Evolutionary conservation across 1,139 yeast genomes (phyloP).

Genomic region (Candida anutae): DNA sequence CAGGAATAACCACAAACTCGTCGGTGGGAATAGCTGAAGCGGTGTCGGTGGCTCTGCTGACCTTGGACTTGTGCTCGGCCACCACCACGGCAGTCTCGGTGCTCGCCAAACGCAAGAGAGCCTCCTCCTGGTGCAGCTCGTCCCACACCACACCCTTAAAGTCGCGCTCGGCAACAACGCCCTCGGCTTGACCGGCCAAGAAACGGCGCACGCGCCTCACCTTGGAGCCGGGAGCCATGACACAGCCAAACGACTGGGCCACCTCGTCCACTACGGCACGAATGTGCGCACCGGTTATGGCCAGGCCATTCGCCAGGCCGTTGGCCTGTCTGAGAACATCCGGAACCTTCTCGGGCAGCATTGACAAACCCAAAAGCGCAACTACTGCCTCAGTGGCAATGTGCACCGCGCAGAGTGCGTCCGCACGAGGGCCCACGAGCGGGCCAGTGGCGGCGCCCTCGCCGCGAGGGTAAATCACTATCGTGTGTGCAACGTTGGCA

Average conservation of each 20-base stretch:
- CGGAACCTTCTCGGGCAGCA: conserved; percentile 71
- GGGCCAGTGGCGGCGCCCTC: conserved; percentile 47
- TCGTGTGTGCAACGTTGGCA: conserved; percentile 75
- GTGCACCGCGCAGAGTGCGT: conserved; percentile 82
- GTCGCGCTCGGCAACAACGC: conserved; percentile 84
- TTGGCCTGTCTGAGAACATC: conserved; percentile 21
- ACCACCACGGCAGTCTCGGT: conserved; percentile 12
- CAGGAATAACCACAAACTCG: conserved; percentile 64
- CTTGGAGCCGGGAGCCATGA: conserved; percentile 85
- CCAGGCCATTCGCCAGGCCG: conserved; percentile 10
- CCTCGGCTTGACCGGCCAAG: conserved; percentile 92
- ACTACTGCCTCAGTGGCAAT: conserved; percentile 80
- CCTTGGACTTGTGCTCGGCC: conserved; percentile 21
- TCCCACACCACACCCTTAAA: conserved; percentile 92
- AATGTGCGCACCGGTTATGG: conserved; percentile 60
- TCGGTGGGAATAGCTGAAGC: conserved; percentile 62
- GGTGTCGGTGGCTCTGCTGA: conserved; percentile 17
- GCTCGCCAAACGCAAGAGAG: conserved; percentile 37
- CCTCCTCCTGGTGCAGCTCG: conserved; percentile 69
- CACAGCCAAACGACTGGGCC: conserved; percentile 74
- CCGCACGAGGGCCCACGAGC: conserved; percentile 76
- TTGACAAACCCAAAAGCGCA: conserved; percentile 63
- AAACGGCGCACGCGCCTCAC: conserved; percentile 88
- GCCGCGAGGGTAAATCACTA: conserved; percentile 72
- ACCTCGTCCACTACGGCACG: conserved; percentile 72